Percentiles rank a stretch among this genome's conserved stretches.
phyloP scores from a whole-genome alignment of 1,139 yeast genomes.

The Scheffersomyces segobiensis region DNA sequence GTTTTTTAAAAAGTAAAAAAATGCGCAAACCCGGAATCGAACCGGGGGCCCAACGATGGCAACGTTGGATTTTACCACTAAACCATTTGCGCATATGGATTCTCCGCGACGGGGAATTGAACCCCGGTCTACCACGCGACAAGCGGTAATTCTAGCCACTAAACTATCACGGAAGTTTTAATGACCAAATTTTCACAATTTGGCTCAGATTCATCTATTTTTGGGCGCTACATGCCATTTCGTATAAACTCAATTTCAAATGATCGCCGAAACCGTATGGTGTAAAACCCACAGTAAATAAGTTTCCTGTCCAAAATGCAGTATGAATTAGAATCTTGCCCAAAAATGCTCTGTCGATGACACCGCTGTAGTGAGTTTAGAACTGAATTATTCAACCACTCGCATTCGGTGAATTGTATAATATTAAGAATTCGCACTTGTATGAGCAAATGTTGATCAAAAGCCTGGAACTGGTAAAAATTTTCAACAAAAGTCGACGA shows the following conservation, averaged over 20 bases:
- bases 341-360: background rate
- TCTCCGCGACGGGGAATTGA: constrained; percentile 65
- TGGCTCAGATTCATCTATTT: no score
- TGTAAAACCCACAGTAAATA: no score
- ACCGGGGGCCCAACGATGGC: constrained; percentile 4
- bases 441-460: background rate
- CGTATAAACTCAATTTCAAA: no score
- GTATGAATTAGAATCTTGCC: no score
- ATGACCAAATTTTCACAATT: no score
- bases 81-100: background rate
- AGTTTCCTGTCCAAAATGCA: no score
- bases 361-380: background rate
- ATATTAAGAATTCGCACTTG: background rate
- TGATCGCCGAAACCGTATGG: no score
- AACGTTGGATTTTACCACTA: constrained; percentile 3
- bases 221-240: no score
- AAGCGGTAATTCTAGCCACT: constrained; percentile 43
- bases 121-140: constrained; percentile 65
- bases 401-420: background rate
- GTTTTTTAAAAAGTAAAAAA: background rate
- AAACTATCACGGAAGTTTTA: constrained; percentile 34
- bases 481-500: no score
- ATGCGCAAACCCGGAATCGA: constrained; percentile 3
- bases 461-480: background rate
- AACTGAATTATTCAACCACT: background rate